Percentiles rank a stretch among this genome's conserved stretches.
phyloP scores from a whole-genome alignment of 2,329 filamentous ascomycete species.

The Nigrograna mackinnonii region DNA sequence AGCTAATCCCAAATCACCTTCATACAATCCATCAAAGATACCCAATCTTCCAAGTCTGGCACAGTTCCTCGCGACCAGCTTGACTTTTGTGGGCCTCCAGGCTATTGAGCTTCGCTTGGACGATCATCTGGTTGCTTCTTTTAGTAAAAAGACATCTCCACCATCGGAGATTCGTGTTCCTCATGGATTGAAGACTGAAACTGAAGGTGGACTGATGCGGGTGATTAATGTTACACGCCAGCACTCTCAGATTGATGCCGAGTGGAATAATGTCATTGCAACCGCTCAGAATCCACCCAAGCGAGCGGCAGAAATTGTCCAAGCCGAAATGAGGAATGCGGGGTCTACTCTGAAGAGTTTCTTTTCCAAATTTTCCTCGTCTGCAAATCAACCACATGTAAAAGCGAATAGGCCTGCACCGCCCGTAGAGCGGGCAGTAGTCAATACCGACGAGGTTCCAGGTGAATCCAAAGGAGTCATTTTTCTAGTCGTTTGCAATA shows the following conservation, averaged over 20 bases:
- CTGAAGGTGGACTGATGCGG: constrained; percentile 87
- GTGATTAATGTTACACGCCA: constrained; percentile 79
- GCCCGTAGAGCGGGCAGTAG: constrained; percentile 15
- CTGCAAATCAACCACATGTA: constrained; percentile 19
- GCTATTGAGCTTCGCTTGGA: constrained; percentile 90
- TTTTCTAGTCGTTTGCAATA: constrained; percentile 86
- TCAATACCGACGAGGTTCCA: constrained; percentile 61
- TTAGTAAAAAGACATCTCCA: constrained; percentile 86
- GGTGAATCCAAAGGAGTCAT: constrained; percentile 75
- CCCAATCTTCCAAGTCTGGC: constrained; percentile 84
- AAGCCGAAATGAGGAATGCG: constrained; percentile 37
- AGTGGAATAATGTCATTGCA: constrained; percentile 83
- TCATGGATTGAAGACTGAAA: constrained; percentile 77
- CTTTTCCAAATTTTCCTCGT: constrained; percentile 41
- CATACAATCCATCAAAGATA: constrained; percentile 65
- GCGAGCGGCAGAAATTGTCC: constrained; percentile 34
- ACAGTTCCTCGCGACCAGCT: constrained; percentile 90
- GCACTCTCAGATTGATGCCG: constrained; percentile 88
- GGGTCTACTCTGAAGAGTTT: constrained; percentile 42
- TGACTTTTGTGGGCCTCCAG: constrained; percentile 92
- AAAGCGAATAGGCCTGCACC: constrained; percentile 21
- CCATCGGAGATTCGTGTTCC: constrained; percentile 74
- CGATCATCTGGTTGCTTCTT: constrained; percentile 75
- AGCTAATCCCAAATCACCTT: constrained; percentile 56
- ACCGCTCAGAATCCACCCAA: constrained; percentile 69